Evolutionary conservation across 2,329 filamentous ascomycete species (phyloP), one percentile per base, ranked within the genome.

Genomic region (Trichophyton rubrum): DNA sequence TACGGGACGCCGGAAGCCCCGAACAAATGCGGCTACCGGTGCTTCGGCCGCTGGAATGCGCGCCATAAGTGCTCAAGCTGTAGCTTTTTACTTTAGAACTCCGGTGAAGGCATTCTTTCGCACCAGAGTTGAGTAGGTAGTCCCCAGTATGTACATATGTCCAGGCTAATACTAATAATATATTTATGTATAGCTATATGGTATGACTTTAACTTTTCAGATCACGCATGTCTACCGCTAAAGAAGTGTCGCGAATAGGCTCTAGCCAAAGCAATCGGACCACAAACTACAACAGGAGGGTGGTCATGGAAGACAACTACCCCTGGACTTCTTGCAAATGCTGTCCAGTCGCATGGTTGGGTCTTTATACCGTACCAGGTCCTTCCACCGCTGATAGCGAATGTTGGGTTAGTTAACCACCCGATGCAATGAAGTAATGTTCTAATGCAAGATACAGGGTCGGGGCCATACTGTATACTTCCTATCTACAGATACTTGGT

Each of bases 21-120:
- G 82, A 64, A 81, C 77, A 61, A 81, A 83, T 78, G 81, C 83
- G 13, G 80, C 81, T 11, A 85, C 83, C 15, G 90, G 88, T 56
- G 88, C 89, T n/a, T 90, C 89, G 22, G 90, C 90, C 3, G 90
- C 90, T 22, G 84, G 89, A 45, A 88, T 90, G 64, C 87, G 91
- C 55, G 91, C 90, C 30, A 73, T 96, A 64, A 91, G 87, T 67
- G 87, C 89, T 6, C 88, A 95, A 70, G 79, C 90, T 67, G 82
- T 96, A 60, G 86, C 90, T 24, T 96, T 96, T 68, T 96, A 95
- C 75, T 96, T 96, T 71, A 82, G 90, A 61, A 89, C 90, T 0
- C 91, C 91, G 0, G 88, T 90, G 59, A 96, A 96, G 74, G 88
- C 90, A 15, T 96, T 96, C 71, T 95, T 96, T 75, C 84, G 89